Evolutionary conservation across 2,329 filamentous ascomycete genomes (phyloP).

Genomic region (Kalmusia sp.): DNA sequence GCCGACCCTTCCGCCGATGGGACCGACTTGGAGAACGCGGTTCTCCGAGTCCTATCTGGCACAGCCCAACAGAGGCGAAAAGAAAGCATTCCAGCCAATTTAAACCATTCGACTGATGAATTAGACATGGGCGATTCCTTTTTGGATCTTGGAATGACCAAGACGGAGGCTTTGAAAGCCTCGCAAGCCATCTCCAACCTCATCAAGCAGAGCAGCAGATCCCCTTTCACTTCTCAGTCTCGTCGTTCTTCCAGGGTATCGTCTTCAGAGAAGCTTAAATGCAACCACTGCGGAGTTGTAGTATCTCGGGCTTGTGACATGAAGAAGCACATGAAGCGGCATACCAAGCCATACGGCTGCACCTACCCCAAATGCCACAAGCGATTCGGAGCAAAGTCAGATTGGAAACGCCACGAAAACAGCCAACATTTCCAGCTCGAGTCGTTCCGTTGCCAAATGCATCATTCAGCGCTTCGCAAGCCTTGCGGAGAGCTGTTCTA

Average conservation of each 20-base stretch:
- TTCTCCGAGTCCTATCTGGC: constrained; percentile 27
- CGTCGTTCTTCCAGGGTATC: constrained; percentile 22
- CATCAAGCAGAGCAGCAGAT: constrained; percentile 27
- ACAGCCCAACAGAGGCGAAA: constrained; percentile 8
- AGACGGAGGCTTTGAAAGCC: constrained; percentile 28
- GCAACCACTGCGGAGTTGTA: constrained; percentile 26
- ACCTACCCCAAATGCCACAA: constrained; percentile 75
- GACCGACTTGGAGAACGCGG: constrained; percentile 31
- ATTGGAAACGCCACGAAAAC: constrained; percentile 92
- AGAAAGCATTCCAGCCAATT: background rate
- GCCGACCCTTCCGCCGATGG: constrained; percentile 19
- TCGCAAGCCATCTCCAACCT: constrained; percentile 34
- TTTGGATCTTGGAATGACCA: constrained; percentile 21
- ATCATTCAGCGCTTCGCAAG: background rate
- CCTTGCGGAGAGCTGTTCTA: constrained; percentile 67
- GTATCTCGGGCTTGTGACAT: constrained; percentile 50
- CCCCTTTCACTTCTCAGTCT: constrained; percentile 12
- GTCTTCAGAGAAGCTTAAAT: constrained; percentile 20
- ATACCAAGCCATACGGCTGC: constrained; percentile 82
- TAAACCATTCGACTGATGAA: background rate
- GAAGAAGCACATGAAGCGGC: constrained; percentile 80
- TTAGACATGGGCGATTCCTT: background rate
- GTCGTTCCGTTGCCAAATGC: constrained; percentile 71
- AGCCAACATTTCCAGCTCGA: constrained; percentile 77
- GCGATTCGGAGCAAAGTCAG: constrained; percentile 87